A percentile compares a stretch with the other conserved stretches of the same genome.
Conservation (phyloP, 2,329 filamentous ascomycete species). For the Fusarium proliferatum region DNA sequence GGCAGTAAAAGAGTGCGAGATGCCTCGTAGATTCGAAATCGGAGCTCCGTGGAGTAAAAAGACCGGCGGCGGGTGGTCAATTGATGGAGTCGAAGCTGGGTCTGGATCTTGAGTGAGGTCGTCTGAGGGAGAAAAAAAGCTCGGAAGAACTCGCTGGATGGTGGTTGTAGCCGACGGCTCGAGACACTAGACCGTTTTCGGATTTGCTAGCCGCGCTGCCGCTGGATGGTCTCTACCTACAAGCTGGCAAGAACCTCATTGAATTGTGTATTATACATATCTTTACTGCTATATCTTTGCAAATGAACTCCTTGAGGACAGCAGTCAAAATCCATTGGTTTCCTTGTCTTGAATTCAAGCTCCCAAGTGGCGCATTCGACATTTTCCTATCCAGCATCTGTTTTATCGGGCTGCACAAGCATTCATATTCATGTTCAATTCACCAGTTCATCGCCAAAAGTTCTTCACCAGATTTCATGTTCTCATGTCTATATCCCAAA, state of each 20-base stretch:
- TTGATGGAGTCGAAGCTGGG: constrained; percentile 49
- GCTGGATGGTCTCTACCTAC: constrained; percentile 15
- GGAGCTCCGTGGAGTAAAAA: constrained; percentile 42
- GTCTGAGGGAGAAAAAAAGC: constrained; percentile 59
- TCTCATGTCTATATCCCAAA: constrained; percentile 40
- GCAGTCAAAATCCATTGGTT: background rate
- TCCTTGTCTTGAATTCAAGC: background rate
- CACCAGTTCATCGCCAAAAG: background rate
- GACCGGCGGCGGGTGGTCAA: constrained; percentile 49
- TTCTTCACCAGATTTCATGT: constrained; percentile 14
- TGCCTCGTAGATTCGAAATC: constrained; percentile 41
- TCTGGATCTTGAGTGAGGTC: constrained; percentile 45
- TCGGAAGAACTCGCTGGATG: constrained; percentile 58
- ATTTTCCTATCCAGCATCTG: background rate
- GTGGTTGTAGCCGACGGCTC: constrained; percentile 41
- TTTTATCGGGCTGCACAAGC: background rate
- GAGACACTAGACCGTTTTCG: constrained; percentile 48
- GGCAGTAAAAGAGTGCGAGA: constrained; percentile 32
- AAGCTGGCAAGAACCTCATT: constrained; percentile 25
- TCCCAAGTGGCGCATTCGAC: no score
- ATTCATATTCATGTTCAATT: background rate
- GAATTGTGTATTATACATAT: background rate
- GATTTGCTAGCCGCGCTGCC: constrained; percentile 27
- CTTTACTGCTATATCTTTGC: background rate
- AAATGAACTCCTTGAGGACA: background rate